Base-by-base conservation (phyloP, 768 basidiomycete genomes). In the Hericium erinaceus region DNA sequence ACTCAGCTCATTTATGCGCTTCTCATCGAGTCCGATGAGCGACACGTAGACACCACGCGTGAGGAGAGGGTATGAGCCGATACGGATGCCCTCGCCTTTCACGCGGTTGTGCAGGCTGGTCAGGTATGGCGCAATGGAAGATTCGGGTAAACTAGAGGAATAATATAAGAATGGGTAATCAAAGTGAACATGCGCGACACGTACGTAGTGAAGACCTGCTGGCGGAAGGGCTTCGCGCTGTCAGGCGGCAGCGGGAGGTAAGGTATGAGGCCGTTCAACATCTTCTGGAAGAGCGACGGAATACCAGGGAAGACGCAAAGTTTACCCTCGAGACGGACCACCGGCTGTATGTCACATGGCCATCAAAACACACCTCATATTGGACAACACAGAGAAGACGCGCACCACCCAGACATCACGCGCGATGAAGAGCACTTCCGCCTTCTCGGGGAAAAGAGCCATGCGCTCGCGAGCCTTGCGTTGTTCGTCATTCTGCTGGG, bases 291-390 rank as follows among this genome's bases (percentile, higher is more conserved):
- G 33, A 95, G 77, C 3, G 76, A 71, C 0, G 95, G 95, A 48
- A 97, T 91, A 33, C 95, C 95, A 0, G 95, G 95, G 72, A 98
- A 86, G 26, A 98, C 76, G 70, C 92, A 95, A 15, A 97, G 76
- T 72, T 90, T 95, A 22, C 89, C 87, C 64, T 82, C 82, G 2
- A 97, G 75, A 16, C 92, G 79, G 0, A 95, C 84, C 12, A 97
- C 90, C 24, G 94, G 94, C 89, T 91, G 64, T 37, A 22, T 38
- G 16, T 13, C 24, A 22, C 41, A 15, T 18, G 20, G 44, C 16
- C 3, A 22, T 33, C 39, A 16, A 9, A 22, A 6, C 26, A 39
- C 24, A 8, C 48, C 49, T 13, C 16, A 15, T 12, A 40, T 37
- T 39, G 51, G n/a, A 9, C 8, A 38, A n/a, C 16, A 33, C 16